Conservation (phyloP, 108 stramenopile genomes). For the Thalassiosira profunda region DNA sequence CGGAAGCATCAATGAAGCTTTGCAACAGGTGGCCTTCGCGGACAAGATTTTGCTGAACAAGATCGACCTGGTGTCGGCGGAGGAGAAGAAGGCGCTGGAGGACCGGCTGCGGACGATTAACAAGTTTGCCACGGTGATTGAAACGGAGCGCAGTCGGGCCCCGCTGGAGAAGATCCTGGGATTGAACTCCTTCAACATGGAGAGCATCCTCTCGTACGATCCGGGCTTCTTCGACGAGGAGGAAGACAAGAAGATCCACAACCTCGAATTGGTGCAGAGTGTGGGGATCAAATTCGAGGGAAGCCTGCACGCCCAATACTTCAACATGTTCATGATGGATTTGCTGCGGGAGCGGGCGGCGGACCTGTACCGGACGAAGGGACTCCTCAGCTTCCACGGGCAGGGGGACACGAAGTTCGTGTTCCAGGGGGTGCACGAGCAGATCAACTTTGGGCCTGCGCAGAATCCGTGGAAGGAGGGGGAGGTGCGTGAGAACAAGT, state of each 20-base stretch:
- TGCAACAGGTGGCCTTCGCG: constrained; percentile 97
- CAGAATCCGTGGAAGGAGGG: constrained; percentile 85
- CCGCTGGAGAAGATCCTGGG: constrained; percentile 91
- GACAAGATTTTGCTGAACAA: constrained; percentile 98
- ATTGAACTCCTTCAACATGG: constrained; percentile 91
- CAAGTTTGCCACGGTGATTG: constrained; percentile 90
- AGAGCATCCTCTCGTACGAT: constrained; percentile 85
- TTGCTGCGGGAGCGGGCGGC: constrained; percentile 90
- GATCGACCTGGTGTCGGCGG: constrained; percentile 90
- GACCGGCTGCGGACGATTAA: constrained; percentile 80
- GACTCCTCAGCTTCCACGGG: constrained; percentile 92
- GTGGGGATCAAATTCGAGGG: constrained; percentile 92
- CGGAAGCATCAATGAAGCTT: constrained; percentile 90
- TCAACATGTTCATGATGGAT: constrained; percentile 98
- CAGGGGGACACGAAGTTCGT: constrained; percentile 97
- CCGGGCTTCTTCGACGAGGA: constrained; percentile 89
- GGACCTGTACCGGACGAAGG: constrained; percentile 95
- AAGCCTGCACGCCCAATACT: constrained; percentile 91
- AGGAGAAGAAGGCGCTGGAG: constrained; percentile 87
- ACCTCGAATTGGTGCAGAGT: constrained; percentile 87
- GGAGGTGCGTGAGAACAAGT: constrained; percentile 88
- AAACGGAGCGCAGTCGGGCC: constrained; percentile 84
- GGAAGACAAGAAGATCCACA: constrained; percentile 85
- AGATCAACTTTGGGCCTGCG: constrained; percentile 97
- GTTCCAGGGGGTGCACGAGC: constrained; percentile 98